phyloP scores from a whole-genome alignment of 2,329 filamentous ascomycete genomes.

The Hymenoscyphus infarciens region DNA sequence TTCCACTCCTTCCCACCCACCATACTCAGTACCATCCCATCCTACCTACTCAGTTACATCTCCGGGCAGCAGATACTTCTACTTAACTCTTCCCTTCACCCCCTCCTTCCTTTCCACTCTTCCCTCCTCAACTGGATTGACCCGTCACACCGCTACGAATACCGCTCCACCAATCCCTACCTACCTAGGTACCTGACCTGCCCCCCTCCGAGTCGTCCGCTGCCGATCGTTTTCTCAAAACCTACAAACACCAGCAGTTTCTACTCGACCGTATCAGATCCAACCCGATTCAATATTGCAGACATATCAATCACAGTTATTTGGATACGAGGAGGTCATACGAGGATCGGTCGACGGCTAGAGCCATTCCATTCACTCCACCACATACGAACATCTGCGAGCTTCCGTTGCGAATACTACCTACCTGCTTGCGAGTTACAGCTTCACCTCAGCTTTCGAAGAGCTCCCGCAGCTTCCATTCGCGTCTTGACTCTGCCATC shows the following conservation, averaged over 20 bases:
- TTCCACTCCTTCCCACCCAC: not conserved
- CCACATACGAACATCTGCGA: not conserved
- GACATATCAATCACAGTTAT: not conserved
- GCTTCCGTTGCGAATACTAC: not conserved
- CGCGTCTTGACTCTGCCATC: not conserved
- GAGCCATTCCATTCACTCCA: not conserved
- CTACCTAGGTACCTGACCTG: not conserved
- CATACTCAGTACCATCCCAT: not conserved
- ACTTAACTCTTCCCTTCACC: not conserved
- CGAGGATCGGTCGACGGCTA: not conserved
- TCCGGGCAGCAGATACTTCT: not conserved
- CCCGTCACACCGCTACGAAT: not conserved
- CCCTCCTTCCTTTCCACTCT: not conserved
- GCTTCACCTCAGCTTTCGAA: not conserved
- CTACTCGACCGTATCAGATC: constrained; percentile 2
- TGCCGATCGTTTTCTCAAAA: not conserved
- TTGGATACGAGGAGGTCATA: constrained; percentile 1
- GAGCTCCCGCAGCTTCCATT: not conserved
- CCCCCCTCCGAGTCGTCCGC: not conserved
- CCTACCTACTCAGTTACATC: not conserved
- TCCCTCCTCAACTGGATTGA: not conserved
- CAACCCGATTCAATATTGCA: not conserved
- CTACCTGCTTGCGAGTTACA: not conserved
- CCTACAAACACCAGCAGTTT: not conserved
- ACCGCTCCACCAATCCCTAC: not conserved